These are phyloP conservation scores for Rhizopus microsporus DNA, from an alignment of 371 early-diverging fungal species.

Conservation along the genomic window DNA sequence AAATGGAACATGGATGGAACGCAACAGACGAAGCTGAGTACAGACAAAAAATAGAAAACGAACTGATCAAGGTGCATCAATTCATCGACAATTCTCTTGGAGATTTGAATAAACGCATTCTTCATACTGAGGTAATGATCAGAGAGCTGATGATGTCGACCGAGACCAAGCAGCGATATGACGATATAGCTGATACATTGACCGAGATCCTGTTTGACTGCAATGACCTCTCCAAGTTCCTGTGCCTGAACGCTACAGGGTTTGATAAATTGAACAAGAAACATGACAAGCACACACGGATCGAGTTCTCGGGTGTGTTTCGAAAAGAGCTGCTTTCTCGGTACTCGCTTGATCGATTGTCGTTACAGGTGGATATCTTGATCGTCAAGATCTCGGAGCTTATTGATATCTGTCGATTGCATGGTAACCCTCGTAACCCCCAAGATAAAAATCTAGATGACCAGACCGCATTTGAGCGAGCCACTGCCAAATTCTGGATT, in stretches of 20 bases:
- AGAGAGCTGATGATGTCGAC: slow-evolving; percentile 10
- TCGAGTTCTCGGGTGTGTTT: slow-evolving; percentile 66
- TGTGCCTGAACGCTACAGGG: slow-evolving; percentile 91
- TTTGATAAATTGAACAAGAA: slow-evolving; percentile 96
- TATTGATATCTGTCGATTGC: slow-evolving; percentile 32
- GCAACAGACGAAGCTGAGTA: slow-evolving; percentile 74
- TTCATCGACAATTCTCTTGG: slow-evolving; percentile 76
- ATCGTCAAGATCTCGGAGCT: slow-evolving; percentile 76
- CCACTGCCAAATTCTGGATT: slow-evolving; percentile 78
- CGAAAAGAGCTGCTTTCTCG: slow-evolving; percentile 70
- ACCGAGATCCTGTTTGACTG: slow-evolving; percentile 78
- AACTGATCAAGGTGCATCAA: slow-evolving; percentile 81
- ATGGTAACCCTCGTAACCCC: slow-evolving; percentile 31
- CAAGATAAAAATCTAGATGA: slow-evolving; percentile 25
- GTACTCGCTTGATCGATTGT: slow-evolving; percentile 74
- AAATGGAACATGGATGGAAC: slow-evolving; percentile 50
- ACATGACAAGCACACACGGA: slow-evolving; percentile 88
- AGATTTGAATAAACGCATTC: slow-evolving; percentile 71
- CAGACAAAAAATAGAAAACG: slow-evolving; percentile 68
- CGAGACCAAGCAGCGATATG: slow-evolving; percentile 42
- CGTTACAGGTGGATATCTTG: slow-evolving; percentile 81
- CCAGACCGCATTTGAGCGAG: slow-evolving; percentile 45
- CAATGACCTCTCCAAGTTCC: slow-evolving; percentile 88
- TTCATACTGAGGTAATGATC: slow-evolving; percentile 68
- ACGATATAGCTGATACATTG: slow-evolving; percentile 67